Evolutionary conservation across 2,329 filamentous ascomycete species (phyloP).

Genomic region (Magnaporthiopsis poae): DNA sequence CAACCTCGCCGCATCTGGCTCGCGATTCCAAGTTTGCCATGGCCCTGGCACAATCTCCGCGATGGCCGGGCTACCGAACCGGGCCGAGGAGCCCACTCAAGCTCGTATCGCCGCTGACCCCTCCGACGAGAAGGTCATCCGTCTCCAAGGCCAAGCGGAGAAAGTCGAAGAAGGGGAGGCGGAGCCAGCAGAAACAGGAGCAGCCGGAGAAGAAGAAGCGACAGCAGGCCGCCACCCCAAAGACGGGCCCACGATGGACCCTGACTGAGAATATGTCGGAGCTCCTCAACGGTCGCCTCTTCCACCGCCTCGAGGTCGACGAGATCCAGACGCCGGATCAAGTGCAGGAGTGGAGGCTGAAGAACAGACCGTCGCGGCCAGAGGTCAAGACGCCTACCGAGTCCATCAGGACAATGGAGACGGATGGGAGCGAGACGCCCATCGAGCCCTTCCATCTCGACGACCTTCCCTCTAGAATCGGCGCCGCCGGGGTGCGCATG

Average conservation of each 20-base stretch:
- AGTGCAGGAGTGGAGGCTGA: conserved; percentile 32
- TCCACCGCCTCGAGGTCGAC: conserved; percentile 46
- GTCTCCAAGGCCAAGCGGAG: conserved; percentile 29
- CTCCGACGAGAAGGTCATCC: conserved; percentile 21
- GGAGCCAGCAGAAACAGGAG: conserved; percentile 14
- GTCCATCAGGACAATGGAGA: conserved; percentile 17
- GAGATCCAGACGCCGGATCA: conserved; percentile 48
- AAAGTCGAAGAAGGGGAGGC: conserved; percentile 26
- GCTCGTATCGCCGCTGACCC: conserved; percentile 13
- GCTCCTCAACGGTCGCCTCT: conserved; percentile 43
- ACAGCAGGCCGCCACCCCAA: conserved; percentile 13
- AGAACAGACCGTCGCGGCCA: conserved; percentile 27
- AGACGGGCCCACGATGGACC: conserved; percentile 37
- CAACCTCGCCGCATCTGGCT: background rate
- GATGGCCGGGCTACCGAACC: background rate
- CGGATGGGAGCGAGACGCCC: conserved; percentile 29
- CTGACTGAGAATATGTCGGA: conserved; percentile 49
- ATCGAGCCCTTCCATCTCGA: conserved; percentile 42
- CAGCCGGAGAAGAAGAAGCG: conserved; percentile 17
- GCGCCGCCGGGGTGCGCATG: conserved; percentile 26
- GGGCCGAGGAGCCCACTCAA: background rate
- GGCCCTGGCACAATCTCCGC: background rate
- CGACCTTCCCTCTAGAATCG: conserved; percentile 33
- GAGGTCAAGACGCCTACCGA: conserved; percentile 19
- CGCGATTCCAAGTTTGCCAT: too few species aligned